Percentiles rank a stretch among this genome's conserved stretches.
Conservation (phyloP, 306 rosid species). For the Acacia crassicarpa region DNA sequence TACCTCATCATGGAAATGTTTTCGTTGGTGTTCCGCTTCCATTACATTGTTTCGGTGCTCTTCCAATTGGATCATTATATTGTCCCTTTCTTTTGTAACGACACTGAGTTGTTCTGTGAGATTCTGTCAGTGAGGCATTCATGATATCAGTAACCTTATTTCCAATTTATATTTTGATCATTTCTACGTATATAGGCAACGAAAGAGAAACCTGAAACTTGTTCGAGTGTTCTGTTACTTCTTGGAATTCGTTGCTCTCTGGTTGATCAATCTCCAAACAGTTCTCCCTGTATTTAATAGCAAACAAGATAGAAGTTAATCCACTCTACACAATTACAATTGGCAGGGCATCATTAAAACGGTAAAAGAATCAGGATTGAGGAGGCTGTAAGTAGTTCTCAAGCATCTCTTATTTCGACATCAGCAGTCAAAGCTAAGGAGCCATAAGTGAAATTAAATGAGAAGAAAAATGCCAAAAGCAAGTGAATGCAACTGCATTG, state of each 20-base stretch:
- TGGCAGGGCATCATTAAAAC: neutral
- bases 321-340: neutral
- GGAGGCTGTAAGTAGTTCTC: neutral
- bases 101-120: conserved; percentile 44
- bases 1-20: conserved; percentile 51
- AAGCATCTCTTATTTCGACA: conserved; percentile 2
- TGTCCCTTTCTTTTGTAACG: conserved; percentile 62
- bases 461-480: neutral
- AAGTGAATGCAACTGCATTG: neutral
- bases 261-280: conserved; percentile 37
- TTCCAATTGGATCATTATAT: conserved; percentile 46
- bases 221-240: conserved; percentile 46
- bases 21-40: conserved; percentile 47
- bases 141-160: conserved; percentile 25
- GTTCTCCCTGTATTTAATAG: conserved; percentile 43
- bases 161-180: conserved; percentile 15
- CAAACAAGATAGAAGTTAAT: conserved; percentile 4
- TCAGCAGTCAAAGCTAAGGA: neutral
- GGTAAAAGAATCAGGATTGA: neutral
- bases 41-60: conserved; percentile 47
- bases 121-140: conserved; percentile 41
- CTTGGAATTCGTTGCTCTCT: conserved; percentile 36
- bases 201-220: conserved; percentile 48
- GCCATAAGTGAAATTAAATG: neutral
- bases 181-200: conserved; percentile 16